Conservation (phyloP, 768 basidiomycete species). For the Clitopilus passeckerianus region DNA sequence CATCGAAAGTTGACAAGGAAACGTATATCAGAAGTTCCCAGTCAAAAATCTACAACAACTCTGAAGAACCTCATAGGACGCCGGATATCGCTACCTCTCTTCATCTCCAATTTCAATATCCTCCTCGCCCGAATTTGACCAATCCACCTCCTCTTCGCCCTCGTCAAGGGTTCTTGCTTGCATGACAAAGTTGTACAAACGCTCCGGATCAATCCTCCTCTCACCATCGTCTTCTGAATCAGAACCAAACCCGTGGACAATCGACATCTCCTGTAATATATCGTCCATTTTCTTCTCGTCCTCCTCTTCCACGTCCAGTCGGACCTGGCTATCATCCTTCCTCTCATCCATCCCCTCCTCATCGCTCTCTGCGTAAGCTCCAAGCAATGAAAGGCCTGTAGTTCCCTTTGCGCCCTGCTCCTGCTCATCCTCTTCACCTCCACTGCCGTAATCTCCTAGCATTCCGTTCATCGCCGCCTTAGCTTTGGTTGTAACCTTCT, state of each 20-base stretch:
- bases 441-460: conserved; percentile 58
- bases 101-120: conserved; percentile 62
- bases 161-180: conserved; percentile 23
- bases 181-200: conserved; percentile 36
- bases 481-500: conserved; percentile 46
- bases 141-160: conserved; percentile 45
- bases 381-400: conserved; percentile 32
- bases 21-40: too few relatives aligned
- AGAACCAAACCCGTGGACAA: background rate
- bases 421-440: conserved; percentile 30
- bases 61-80: background rate
- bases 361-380: conserved; percentile 48
- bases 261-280: background rate
- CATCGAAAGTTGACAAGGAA: too few relatives aligned
- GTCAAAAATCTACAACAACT: too few relatives aligned
- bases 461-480: conserved; percentile 53
- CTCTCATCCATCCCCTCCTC: conserved; percentile 29
- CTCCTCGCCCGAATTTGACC: conserved; percentile 37
- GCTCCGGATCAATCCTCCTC: conserved; percentile 30
- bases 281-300: background rate
- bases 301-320: too few relatives aligned
- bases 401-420: conserved; percentile 8
- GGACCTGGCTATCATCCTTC: too few relatives aligned
- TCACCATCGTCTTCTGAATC: conserved; percentile 21
- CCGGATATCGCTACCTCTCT: background rate